These are phyloP conservation scores for Aspergillus sp. DNA, from an alignment of 2,329 filamentous ascomycete species.

Conservation along the genomic window DNA sequence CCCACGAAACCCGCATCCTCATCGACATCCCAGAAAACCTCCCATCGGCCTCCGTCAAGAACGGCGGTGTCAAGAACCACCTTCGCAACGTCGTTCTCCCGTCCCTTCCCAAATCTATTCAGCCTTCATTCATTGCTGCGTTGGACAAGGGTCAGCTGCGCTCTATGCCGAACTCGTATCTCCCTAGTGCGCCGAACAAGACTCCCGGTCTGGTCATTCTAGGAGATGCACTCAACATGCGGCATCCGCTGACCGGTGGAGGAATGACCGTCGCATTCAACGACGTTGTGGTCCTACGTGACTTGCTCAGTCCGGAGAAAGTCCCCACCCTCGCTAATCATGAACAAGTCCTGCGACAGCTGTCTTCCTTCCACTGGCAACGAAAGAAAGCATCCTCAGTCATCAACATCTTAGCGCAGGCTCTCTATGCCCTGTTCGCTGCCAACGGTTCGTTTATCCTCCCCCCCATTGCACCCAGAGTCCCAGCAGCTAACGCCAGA, in stretches of 20 bases:
- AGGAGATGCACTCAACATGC: conserved; percentile 98
- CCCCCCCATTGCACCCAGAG: neutral
- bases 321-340: conserved; percentile 72
- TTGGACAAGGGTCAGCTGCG: conserved; percentile 77
- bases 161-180: conserved; percentile 94
- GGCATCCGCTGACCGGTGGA: conserved; percentile 94
- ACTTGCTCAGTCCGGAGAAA: conserved; percentile 68
- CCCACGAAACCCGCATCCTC: conserved; percentile 86
- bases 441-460: conserved; percentile 60
- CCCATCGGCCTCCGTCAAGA: conserved; percentile 69
- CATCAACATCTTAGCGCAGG: conserved; percentile 97
- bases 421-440: conserved; percentile 87
- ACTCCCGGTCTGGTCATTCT: conserved; percentile 75
- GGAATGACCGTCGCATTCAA: conserved; percentile 98
- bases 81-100: conserved; percentile 78
- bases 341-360: conserved; percentile 64
- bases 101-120: conserved; percentile 69
- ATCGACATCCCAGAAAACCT: conserved; percentile 82
- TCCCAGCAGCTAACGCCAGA: conserved; percentile 9
- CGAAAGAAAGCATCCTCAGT: conserved; percentile 80
- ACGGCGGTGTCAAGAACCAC: conserved; percentile 83
- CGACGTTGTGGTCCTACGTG: conserved; percentile 77
- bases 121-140: conserved; percentile 72
- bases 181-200: conserved; percentile 75
- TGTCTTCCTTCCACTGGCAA: conserved; percentile 80